Base-by-base conservation (phyloP, 768 basidiomycete genomes). In the Obba rivulosa region DNA sequence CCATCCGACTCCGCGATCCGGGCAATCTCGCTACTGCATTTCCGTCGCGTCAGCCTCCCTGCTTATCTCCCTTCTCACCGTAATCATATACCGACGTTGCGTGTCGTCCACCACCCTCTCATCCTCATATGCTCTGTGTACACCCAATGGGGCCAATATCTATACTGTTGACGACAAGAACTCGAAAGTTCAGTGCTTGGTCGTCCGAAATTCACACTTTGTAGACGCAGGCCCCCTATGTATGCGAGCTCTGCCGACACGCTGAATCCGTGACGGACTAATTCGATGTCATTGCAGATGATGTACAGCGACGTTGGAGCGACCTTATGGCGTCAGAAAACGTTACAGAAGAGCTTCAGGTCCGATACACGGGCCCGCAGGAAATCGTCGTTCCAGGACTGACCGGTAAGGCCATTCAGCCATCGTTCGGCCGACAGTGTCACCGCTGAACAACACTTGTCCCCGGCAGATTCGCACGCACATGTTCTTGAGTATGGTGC, bases 401-500 rank as follows among this genome's bases (percentile, higher is more conserved):
- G 48, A 83, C 75, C 61, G 85, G 85, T 85, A 55, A 57, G 79
- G 69, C 40, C 43, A 39, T 44, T 11, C 9, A 25, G 18, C 24
- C 22, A 48, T 24, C 21, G 38, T 20, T 36, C 20, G 24, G 24
- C 28, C 24, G 11, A 14, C 20, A 28, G n/a, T 24, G 4, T 22
- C 34, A 34, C 25, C n/a, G n/a, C n/a, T n/a, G n/a, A 31, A 31
- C 28, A 31, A 13, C 18, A 41, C 40, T 22, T 35, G 37, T 34
- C 3, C 2, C 8, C 31, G n/a, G 7, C 55, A 86, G 88, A 91
- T 66, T 85, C 87, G 3, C 88, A 91, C 66, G 83, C 72, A 0
- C 88, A 92, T 58, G 78, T 87, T 28, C 70, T 92, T 2, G 85
- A 87, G 63, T 88, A 89, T 58, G 89, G 89, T 11, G 81, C 81